Percentiles rank a stretch among this genome's conserved stretches.
Evolutionary conservation across 2,329 filamentous ascomycete species (phyloP).

Genomic region (Neoarthrinium moseri): DNA sequence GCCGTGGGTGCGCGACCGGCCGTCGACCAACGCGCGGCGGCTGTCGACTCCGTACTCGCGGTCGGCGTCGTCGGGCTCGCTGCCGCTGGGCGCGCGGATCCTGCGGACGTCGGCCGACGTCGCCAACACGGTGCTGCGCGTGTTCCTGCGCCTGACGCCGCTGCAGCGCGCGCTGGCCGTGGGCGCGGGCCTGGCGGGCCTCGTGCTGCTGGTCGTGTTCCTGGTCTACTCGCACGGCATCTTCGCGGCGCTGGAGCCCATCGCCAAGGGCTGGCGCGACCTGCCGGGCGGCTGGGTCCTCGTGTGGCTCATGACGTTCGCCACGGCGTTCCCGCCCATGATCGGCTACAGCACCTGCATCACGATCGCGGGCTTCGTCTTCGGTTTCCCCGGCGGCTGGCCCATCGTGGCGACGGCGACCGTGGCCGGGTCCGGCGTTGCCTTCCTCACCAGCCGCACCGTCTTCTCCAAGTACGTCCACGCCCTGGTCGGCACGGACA

Average conservation of each 20-base stretch:
- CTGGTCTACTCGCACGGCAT: conserved; percentile 78
- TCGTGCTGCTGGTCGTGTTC: conserved; percentile 63
- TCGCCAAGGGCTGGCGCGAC: conserved; percentile 74
- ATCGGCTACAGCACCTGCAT: conserved; percentile 80
- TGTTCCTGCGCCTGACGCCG: conserved; percentile 56
- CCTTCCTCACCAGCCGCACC: conserved; percentile 79
- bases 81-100: conserved; percentile 36
- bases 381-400: conserved; percentile 67
- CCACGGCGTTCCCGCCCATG: conserved; percentile 80
- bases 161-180: conserved; percentile 62
- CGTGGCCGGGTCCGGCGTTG: conserved; percentile 71
- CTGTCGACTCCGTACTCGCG: conserved; percentile 41
- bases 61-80: conserved; percentile 15
- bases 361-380: conserved; percentile 54
- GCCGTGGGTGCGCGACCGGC: conserved; percentile 34
- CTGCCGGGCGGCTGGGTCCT: conserved; percentile 72
- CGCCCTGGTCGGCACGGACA: conserved; percentile 76
- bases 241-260: conserved; percentile 71
- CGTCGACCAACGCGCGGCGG: conserved; percentile 31
- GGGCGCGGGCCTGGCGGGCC: conserved; percentile 45
- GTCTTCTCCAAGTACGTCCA: conserved; percentile 78
- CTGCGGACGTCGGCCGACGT: conserved; percentile 40
- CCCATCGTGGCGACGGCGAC: conserved; percentile 78
- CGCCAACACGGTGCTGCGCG: conserved; percentile 38
- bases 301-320: conserved; percentile 72